A percentile compares a stretch with the other conserved stretches of the same genome.
Evolutionary conservation across 2,329 filamentous ascomycete species (phyloP).

Genomic region (Madurella fahalii): DNA sequence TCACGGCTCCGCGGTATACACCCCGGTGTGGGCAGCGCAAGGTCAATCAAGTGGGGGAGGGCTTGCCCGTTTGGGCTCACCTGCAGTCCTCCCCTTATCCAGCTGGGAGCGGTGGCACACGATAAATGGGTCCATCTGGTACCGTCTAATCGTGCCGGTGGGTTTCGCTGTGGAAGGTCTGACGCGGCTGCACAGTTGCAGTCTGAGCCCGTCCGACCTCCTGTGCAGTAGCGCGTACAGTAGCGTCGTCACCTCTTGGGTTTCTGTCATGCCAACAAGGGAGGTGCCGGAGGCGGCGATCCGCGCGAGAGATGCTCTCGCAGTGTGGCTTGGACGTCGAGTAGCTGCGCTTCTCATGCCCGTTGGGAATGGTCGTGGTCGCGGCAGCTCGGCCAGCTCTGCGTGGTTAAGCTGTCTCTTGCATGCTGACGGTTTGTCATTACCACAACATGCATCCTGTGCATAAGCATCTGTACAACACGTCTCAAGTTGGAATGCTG

Average conservation of each 20-base stretch:
- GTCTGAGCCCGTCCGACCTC: background rate
- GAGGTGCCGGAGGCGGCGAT: background rate
- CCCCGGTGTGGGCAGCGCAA: conserved; percentile 9
- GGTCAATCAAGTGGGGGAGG: conserved; percentile 3
- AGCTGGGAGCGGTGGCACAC: conserved; percentile 5
- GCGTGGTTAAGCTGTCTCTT: background rate
- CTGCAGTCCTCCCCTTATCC: conserved; percentile 11
- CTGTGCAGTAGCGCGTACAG: background rate
- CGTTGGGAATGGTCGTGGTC: background rate
- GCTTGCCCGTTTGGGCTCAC: conserved; percentile 14
- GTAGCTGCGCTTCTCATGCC: background rate
- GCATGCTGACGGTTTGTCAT: background rate
- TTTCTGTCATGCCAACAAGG: background rate
- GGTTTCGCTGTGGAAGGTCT: conserved; percentile 5
- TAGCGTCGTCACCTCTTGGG: background rate
- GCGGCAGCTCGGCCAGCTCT: background rate
- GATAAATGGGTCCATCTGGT: background rate
- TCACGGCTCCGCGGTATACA: background rate
- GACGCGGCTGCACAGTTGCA: background rate
- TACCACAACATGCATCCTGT: background rate
- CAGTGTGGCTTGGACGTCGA: background rate
- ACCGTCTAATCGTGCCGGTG: background rate
- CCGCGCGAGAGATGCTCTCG: background rate
- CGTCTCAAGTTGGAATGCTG: background rate
- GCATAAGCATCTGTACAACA: background rate